These are phyloP conservation scores for Tolypocladium tropicale DNA, from an alignment of 2,329 filamentous ascomycete genomes.

Conservation along the genomic window DNA sequence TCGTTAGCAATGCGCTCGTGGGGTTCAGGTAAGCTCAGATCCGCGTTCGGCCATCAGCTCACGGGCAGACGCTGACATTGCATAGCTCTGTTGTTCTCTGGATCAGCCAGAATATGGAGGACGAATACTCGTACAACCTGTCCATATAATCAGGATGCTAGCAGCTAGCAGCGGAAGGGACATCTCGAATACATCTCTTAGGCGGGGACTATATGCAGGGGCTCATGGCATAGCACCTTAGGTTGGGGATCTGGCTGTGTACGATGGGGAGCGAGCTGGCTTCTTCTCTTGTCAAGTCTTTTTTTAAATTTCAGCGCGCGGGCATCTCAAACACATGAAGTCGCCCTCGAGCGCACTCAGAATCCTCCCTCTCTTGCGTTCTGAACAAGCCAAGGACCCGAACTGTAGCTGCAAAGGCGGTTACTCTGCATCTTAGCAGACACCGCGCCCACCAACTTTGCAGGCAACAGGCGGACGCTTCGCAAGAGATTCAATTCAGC, in stretches of 20 bases:
- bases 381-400: not conserved
- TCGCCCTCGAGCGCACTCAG: not conserved
- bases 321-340: not conserved
- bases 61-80: conserved; percentile 5
- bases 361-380: not conserved
- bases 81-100: conserved; percentile 52
- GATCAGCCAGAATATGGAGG: conserved; percentile 64
- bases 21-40: conserved; percentile 41
- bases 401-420: not conserved
- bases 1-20: conserved; percentile 54
- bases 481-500: conserved; percentile 31
- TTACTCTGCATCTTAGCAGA: not conserved
- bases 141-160: conserved; percentile 28
- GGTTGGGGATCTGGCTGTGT: not conserved
- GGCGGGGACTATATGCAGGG: not conserved
- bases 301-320: not conserved
- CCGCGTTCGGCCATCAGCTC: not conserved
- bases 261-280: not conserved
- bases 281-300: not conserved
- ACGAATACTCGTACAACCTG: conserved; percentile 60
- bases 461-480: conserved; percentile 40
- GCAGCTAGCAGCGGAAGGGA: not conserved
- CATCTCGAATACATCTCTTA: not conserved
- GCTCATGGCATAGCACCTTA: not conserved
- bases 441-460: conserved; percentile 36